Percentiles rank a stretch among this genome's conserved stretches.
Conservation (phyloP, 2,329 filamentous ascomycete genomes). For the Colletotrichum tabaci region DNA sequence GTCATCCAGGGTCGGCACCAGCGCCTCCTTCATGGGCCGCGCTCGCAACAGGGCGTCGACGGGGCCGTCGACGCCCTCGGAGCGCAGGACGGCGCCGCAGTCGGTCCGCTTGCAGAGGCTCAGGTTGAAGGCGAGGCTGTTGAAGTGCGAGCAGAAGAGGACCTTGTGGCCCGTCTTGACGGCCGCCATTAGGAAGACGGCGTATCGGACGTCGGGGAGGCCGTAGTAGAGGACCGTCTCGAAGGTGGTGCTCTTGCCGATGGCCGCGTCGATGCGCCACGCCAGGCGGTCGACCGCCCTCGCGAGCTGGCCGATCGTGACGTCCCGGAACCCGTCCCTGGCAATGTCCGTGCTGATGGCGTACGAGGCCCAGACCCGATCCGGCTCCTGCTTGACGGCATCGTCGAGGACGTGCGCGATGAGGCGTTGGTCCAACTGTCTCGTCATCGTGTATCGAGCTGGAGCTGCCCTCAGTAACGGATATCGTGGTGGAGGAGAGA, state of each 20-base stretch:
- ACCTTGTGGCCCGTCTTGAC: conserved; percentile 61
- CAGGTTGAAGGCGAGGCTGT: conserved; percentile 49
- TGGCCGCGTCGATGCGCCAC: conserved; percentile 50
- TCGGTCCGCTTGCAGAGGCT: conserved; percentile 47
- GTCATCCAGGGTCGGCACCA: conserved; percentile 44
- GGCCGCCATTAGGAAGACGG: conserved; percentile 55
- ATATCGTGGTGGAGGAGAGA: background rate
- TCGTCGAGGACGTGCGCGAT: background rate
- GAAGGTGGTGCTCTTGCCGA: conserved; percentile 50
- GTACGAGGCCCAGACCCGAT: conserved; percentile 52
- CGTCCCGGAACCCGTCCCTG: conserved; percentile 48
- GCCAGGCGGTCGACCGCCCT: conserved; percentile 51
- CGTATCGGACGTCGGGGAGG: conserved; percentile 55
- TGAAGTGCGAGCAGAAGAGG: conserved; percentile 51
- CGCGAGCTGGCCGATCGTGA: conserved; percentile 48
- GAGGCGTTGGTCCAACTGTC: background rate
- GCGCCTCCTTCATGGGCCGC: conserved; percentile 44
- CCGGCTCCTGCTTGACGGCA: conserved; percentile 38
- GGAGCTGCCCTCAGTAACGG: background rate
- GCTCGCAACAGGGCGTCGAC: conserved; percentile 44
- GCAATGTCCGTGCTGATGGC: conserved; percentile 52
- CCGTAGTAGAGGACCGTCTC: conserved; percentile 55
- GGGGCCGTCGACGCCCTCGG: conserved; percentile 44
- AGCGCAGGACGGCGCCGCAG: conserved; percentile 47
- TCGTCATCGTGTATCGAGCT: background rate